Percentiles rank a stretch among this genome's conserved stretches.
Conservation (phyloP, 148 eudicot genomes). For the Dianthus caryophyllus region DNA sequence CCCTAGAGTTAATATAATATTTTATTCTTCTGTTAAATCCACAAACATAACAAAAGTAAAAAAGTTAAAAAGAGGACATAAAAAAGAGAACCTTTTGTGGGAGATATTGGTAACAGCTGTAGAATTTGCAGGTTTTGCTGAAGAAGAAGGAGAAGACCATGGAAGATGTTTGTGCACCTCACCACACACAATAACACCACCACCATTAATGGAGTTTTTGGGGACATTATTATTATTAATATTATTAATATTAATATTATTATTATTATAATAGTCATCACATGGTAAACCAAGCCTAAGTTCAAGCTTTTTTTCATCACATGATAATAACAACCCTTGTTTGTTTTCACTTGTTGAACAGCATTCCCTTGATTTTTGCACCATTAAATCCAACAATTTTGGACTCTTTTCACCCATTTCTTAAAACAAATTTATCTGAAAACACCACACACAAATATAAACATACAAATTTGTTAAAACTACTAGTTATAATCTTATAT, state of each 20-base stretch:
- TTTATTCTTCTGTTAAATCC: no score
- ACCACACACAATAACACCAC: slow-evolving; percentile 9
- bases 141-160: slow-evolving; percentile 26
- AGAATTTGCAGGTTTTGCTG: slow-evolving; percentile 33
- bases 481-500: no score
- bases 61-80: background rate
- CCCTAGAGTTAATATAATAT: no score
- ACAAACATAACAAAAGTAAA: no score
- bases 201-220: no score
- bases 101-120: slow-evolving; percentile 74
- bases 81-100: slow-evolving; percentile 71
- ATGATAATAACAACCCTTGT: slow-evolving; percentile 11
- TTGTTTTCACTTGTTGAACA: slow-evolving; percentile 19
- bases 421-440: no score
- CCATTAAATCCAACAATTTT: slow-evolving; percentile 55
- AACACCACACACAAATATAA: no score
- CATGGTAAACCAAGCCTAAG: slow-evolving; percentile 80
- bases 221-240: no score
- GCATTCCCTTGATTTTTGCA: slow-evolving; percentile 28
- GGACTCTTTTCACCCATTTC: slow-evolving; percentile 37
- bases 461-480: no score
- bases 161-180: slow-evolving; percentile 16
- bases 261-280: no score
- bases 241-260: no score
- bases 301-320: slow-evolving; percentile 63